Evolutionary conservation across 2,329 filamentous ascomycete genomes (phyloP).

Genomic region (Akanthomyces dipterigenus): DNA sequence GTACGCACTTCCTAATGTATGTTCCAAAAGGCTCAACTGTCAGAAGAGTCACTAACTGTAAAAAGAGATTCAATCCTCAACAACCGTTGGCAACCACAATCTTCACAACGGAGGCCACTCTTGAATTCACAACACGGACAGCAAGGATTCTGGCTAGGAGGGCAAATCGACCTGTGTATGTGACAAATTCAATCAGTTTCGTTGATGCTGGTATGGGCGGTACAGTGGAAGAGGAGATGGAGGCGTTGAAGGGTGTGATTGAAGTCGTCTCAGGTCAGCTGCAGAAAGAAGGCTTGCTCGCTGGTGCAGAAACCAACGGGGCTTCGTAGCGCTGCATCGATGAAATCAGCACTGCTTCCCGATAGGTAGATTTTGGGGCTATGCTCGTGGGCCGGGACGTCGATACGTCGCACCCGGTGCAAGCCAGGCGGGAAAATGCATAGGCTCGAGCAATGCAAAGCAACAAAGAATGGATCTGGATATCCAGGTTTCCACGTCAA

Average conservation of each 20-base stretch:
- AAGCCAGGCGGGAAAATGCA: neutral
- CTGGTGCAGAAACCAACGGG: neutral
- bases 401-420: neutral
- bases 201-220: constrained; percentile 67
- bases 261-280: constrained; percentile 48
- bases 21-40: constrained; percentile 12
- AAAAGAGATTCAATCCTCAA: constrained; percentile 44
- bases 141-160: constrained; percentile 76
- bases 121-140: constrained; percentile 82
- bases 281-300: constrained; percentile 13
- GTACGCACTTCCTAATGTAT: constrained; percentile 85
- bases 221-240: constrained; percentile 89
- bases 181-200: constrained; percentile 81
- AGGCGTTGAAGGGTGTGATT: constrained; percentile 70
- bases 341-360: neutral
- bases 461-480: neutral
- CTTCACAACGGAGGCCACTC: constrained; percentile 64
- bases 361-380: neutral
- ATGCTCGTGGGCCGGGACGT: neutral
- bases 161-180: constrained; percentile 71
- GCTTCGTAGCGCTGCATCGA: neutral
- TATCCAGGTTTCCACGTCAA: neutral
- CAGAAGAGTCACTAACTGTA: neutral
- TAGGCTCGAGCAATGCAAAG: neutral
- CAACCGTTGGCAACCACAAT: constrained; percentile 72